Evolutionary conservation across 306 rosid genomes (phyloP).

Genomic region (Mimosa pudica): DNA sequence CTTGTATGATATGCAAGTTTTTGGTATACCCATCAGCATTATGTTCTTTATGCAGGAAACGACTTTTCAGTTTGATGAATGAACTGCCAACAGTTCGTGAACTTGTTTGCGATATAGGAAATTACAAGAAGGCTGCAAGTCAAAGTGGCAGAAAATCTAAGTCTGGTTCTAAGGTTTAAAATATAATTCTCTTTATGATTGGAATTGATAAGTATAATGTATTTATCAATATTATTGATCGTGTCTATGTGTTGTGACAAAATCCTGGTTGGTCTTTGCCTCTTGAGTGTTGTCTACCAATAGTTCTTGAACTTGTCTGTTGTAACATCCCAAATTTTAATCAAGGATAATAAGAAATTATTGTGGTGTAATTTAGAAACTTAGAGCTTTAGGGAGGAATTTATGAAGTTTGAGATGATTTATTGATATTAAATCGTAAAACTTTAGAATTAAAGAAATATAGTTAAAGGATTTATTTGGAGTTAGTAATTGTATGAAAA

Average conservation of each 20-base stretch:
- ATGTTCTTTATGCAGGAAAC: constrained; percentile 58
- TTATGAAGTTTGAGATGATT: too few relatives aligned
- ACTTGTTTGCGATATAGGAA: constrained; percentile 70
- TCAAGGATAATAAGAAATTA: too few relatives aligned
- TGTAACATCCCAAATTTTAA: too few relatives aligned
- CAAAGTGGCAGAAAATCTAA: constrained; percentile 75
- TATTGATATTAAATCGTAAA: too few relatives aligned
- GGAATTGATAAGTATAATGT: constrained; percentile 9
- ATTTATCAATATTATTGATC: background rate
- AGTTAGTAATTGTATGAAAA: too few relatives aligned
- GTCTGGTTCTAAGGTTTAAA: constrained; percentile 68
- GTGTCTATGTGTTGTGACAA: constrained; percentile 8
- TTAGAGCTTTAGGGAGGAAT: too few relatives aligned
- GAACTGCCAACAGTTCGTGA: constrained; percentile 84
- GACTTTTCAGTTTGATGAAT: constrained; percentile 78
- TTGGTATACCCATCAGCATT: constrained; percentile 9
- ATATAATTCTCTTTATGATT: constrained; percentile 15
- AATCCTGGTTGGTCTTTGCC: constrained; percentile 12
- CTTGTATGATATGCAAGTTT: constrained; percentile 7
- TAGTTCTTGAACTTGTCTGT: too few relatives aligned
- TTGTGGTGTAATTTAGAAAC: too few relatives aligned
- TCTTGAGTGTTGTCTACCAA: background rate
- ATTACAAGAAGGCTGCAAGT: constrained; percentile 63
- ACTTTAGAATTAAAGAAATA: too few relatives aligned
- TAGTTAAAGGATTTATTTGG: too few relatives aligned